phyloP scores from a whole-genome alignment of 116 monocot species.

The Dioscorea cayenensis region DNA sequence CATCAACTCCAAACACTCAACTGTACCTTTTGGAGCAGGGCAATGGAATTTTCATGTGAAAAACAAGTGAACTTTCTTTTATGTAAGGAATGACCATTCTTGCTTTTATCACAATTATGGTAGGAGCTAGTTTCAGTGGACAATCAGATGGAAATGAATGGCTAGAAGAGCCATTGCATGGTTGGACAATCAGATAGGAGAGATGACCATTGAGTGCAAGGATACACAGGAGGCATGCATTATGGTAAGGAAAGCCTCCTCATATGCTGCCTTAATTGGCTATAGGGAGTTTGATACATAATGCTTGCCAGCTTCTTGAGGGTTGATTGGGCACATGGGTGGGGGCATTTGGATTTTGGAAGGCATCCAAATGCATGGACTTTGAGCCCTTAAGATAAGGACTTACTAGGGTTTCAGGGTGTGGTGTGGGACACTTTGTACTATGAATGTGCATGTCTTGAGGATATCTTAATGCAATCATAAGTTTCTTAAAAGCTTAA shows the following conservation, averaged over 20 bases:
- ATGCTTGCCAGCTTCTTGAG: conserved; percentile 4
- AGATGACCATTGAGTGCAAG: conserved; percentile 1
- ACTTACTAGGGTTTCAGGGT: background rate
- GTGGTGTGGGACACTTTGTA: background rate
- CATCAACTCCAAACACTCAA: too few relatives aligned
- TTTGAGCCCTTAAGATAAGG: background rate
- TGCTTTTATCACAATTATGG: too few relatives aligned
- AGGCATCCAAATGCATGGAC: background rate
- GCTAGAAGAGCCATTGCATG: background rate
- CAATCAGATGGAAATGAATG: too few relatives aligned
- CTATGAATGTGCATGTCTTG: conserved; percentile 8
- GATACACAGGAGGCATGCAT: background rate
- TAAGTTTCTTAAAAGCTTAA: background rate
- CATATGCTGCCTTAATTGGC: conserved; percentile 5
- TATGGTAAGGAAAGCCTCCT: conserved; percentile 1
- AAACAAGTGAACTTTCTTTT: too few relatives aligned
- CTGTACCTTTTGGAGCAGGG: too few relatives aligned
- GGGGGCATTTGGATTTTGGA: background rate
- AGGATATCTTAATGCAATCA: background rate
- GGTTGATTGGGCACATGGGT: background rate
- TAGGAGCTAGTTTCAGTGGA: too few relatives aligned
- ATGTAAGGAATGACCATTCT: too few relatives aligned
- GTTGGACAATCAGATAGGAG: conserved; percentile 2
- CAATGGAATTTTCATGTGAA: too few relatives aligned
- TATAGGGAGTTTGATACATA: background rate